Evolutionary conservation across 768 basidiomycete species (phyloP), one percentile per base, ranked within the genome.

Genomic region (Filobasidium floriforme): DNA sequence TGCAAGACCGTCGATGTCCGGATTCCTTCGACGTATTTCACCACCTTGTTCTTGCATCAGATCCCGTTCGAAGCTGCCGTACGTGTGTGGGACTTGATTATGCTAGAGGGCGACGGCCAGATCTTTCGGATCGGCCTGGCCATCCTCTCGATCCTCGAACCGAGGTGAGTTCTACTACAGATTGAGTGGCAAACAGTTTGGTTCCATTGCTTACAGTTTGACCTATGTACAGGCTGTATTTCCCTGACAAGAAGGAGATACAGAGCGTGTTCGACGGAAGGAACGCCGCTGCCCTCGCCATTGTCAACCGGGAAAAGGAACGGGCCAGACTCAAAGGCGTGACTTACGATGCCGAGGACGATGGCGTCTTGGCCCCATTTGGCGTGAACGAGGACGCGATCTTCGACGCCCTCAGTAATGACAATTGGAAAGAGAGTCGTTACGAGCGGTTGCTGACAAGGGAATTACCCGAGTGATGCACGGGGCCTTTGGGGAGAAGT

Each of bases 11-110:
- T 76, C 5, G 77, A 75, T 12, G 59, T 76, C 29, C 68, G 73
- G 28, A 60, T 78, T 19, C 77, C 77, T 5, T 72, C 76, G 61
- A 70, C 74, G 29, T 78, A 73, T 59, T 78, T 78, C 55, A 70
- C 74, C 60, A 71, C 72, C 28, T 41, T 78, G 68, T 69, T 78
- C 51, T 66, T 78, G 19, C 75, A 76, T 59, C 74, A 76, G 51
- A 65, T 78, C 6, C 73, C 76, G 24, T 78, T 78, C 57, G 77
- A 78, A 65, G 72, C 73, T 12, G 68, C 61, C 44, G 73, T 72
- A 62, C 60, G 77, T 32, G 67, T 78, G 1, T 78, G 77, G 77
- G 77, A 78, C 60, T 75, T 76, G 68, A 75, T 78, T 62, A 62
- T 76, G 26, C 68, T 78, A 0, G 75, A 78, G 65, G 77, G 77